phyloP scores from a whole-genome alignment of 73 alveolate genomes.

The Symbiodinium pilosum region DNA sequence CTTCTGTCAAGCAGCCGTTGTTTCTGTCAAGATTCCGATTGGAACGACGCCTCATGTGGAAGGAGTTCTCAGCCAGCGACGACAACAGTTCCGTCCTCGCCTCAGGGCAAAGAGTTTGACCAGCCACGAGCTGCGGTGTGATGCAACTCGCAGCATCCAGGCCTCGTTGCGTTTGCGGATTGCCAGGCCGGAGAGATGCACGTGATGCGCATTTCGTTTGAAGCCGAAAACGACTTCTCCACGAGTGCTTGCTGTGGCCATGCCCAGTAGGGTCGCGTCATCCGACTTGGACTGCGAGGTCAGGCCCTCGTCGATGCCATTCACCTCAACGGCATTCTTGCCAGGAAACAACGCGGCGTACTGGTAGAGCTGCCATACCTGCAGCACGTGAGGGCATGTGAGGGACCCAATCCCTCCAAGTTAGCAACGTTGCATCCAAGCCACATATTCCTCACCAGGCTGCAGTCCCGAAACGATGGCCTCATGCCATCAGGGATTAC shows the following conservation, averaged over 20 bases:
- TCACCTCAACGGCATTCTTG: neutral
- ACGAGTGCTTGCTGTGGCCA: neutral
- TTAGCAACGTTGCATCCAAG: neutral
- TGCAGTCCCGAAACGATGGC: slow-evolving; percentile 8
- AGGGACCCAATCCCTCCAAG: too few relatives aligned
- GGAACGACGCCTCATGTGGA: neutral
- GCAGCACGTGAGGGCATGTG: too few relatives aligned
- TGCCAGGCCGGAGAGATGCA: slow-evolving; percentile 30
- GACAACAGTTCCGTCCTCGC: neutral
- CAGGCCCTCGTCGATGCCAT: neutral
- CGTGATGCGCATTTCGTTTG: neutral
- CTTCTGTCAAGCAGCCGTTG: neutral
- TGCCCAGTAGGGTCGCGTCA: neutral
- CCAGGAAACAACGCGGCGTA: slow-evolving; percentile 3
- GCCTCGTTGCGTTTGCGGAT: slow-evolving; percentile 22
- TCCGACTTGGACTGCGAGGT: neutral
- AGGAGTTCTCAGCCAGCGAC: neutral
- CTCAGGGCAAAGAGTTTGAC: neutral
- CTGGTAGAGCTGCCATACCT: slow-evolving; percentile 22
- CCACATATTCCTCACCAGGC: neutral
- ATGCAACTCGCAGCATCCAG: neutral
- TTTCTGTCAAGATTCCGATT: slow-evolving; percentile 5
- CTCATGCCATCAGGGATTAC: neutral
- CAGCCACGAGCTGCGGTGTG: neutral
- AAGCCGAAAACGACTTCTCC: neutral